These are phyloP conservation scores for Exserohilum rostratum DNA, from an alignment of 2,329 filamentous ascomycete genomes.

Conservation along the genomic window DNA sequence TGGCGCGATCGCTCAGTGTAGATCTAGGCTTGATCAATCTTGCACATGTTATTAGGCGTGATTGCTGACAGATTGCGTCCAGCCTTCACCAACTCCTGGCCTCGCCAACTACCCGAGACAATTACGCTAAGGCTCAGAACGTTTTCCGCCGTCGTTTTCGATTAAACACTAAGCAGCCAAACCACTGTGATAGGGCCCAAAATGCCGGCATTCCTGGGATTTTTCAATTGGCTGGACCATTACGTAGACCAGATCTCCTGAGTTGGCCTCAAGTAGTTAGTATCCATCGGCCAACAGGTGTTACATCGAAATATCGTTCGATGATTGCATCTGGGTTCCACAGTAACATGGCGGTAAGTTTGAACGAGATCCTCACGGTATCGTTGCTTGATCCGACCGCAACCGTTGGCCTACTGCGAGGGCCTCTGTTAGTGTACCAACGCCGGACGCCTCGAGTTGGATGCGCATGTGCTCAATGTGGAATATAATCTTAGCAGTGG, in stretches of 20 bases:
- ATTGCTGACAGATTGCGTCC: background rate
- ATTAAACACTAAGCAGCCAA: background rate
- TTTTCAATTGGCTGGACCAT: background rate
- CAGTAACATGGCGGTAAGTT: slow-evolving; percentile 1
- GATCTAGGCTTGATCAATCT: background rate
- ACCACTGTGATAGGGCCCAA: background rate
- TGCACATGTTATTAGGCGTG: slow-evolving; percentile 10
- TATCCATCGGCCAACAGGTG: background rate
- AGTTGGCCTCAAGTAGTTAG: background rate
- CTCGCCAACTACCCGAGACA: slow-evolving; percentile 1
- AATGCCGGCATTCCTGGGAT: background rate
- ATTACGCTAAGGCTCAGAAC: background rate
- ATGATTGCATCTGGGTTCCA: slow-evolving; percentile 9
- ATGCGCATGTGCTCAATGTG: background rate
- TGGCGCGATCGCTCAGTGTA: slow-evolving; percentile 2
- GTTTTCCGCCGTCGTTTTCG: background rate
- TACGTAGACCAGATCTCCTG: background rate
- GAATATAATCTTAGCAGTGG: background rate
- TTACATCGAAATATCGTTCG: slow-evolving; percentile 4
- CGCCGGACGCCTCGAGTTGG: slow-evolving; percentile 1
- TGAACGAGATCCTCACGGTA: slow-evolving; percentile 1
- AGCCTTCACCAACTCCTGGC: background rate
- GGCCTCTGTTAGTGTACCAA: slow-evolving; percentile 24
- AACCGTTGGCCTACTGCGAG: slow-evolving; percentile 25
- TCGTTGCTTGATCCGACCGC: slow-evolving; percentile 11